Percentiles rank a stretch among this genome's conserved stretches.
Conservation (phyloP, 2,329 filamentous ascomycete species). For the Colletotrichum incanum region DNA sequence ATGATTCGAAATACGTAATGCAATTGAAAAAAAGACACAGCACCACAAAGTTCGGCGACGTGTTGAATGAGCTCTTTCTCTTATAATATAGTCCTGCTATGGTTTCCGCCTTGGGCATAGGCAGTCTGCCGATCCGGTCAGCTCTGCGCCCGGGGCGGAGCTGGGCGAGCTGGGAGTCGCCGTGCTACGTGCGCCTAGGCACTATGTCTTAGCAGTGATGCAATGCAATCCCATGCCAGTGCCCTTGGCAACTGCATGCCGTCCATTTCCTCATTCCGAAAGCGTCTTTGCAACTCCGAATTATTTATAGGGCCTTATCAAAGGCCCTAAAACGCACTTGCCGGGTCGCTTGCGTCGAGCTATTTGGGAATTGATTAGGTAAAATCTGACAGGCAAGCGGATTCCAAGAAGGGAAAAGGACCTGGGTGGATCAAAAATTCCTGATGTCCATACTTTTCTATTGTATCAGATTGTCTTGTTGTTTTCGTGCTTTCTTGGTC, state of each 20-base stretch:
- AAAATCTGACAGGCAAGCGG: neutral
- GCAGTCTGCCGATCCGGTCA: neutral
- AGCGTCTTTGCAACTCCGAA: neutral
- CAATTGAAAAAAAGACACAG: no score
- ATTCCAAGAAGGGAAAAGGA: neutral
- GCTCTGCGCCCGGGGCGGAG: neutral
- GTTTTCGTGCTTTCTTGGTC: neutral
- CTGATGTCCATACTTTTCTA: neutral
- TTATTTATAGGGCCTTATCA: neutral
- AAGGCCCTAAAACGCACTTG: neutral
- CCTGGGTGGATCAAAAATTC: neutral
- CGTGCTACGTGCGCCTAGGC: slow-evolving; percentile 8
- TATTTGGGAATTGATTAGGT: neutral
- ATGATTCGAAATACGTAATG: neutral
- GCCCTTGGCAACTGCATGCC: neutral
- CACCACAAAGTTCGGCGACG: fast-evolving
- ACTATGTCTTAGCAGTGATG: slow-evolving; percentile 15
- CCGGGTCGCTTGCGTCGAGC: neutral
- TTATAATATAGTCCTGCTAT: neutral
- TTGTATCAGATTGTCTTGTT: neutral
- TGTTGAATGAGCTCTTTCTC: neutral
- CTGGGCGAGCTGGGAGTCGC: neutral
- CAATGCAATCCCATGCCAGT: neutral
- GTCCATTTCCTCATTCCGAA: neutral
- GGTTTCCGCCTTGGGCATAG: neutral